Base-by-base conservation (phyloP, 208 protist species). In the Trypanosoma platydactyli region DNA sequence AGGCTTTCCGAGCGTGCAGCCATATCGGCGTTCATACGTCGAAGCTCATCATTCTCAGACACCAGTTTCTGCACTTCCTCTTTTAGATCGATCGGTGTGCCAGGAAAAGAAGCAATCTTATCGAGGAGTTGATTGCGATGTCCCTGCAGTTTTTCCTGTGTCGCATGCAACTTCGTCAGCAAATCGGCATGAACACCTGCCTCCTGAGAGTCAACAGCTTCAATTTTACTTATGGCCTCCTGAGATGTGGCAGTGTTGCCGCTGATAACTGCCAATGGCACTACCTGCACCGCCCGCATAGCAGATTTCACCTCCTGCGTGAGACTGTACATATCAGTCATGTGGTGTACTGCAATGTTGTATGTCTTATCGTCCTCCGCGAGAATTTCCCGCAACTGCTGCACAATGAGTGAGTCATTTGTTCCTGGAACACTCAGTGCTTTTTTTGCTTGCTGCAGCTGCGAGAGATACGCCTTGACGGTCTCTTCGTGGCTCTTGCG, bases 1-100 rank as follows among this genome's bases (percentile, higher is more conserved):
- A 44, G 27, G 13, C 18, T 30, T 35, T 66, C 56, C 30, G 24
- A 24, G 11, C 52, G 18, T 24, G 16, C 61, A 1, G 50, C 45
- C 5, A 51, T 16, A 22, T 66, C 49, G 15, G 24, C 45, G 18
- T 30, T 42, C 52, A 40, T 48, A n/a, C 55, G 24, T 29, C 54
- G 75, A 5, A 80, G 58, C 63, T 62, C 57, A n/a, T 76, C 53
- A 45, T 76, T 75, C 35, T 81, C 73, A 25, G 29, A 27, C 24
- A 74, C 41, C 40, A 76, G 38, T 48, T 66, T 63, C 22, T 64
- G 41, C 20, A 79, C 15, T 35, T 79, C 80, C 66, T 76, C 59
- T 18, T 57, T 40, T 15, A 77, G 33, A 52, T 79, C 70, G 16
- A 66, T 41, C 54, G 60, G 63, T 16, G 44, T 50, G 20, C 68